Conservation (phyloP, 116 monocot genomes). For the Zostera marina region DNA sequence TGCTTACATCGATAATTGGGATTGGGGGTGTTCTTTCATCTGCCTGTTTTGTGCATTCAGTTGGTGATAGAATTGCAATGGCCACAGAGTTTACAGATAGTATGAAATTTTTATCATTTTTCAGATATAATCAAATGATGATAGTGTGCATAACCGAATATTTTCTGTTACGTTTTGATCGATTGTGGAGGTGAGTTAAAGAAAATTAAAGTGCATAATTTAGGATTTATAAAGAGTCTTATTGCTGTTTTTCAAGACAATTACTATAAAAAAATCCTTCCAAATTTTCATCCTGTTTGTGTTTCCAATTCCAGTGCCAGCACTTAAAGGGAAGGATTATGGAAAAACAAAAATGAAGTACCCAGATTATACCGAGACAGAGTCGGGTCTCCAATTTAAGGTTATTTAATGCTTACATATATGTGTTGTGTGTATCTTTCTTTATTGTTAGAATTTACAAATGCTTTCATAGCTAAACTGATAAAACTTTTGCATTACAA, state of each 20-base stretch:
- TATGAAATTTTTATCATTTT: slow-evolving; percentile 9
- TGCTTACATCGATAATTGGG: slow-evolving; percentile 32
- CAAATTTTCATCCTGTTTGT: background rate
- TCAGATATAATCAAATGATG: background rate
- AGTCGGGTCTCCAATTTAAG: slow-evolving; percentile 97
- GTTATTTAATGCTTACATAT: slow-evolving; percentile 23
- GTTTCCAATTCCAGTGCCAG: slow-evolving; percentile 52
- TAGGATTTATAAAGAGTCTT: slow-evolving; percentile 2
- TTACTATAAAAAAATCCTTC: background rate
- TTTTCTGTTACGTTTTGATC: background rate
- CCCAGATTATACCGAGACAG: slow-evolving; percentile 80
- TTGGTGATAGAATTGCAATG: slow-evolving; percentile 14
- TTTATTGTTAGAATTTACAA: too few relatives aligned
- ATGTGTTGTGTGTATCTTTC: background rate
- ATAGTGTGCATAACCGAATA: too few relatives aligned
- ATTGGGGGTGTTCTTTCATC: slow-evolving; percentile 1
- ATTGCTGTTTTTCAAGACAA: background rate
- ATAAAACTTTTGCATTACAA: background rate
- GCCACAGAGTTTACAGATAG: slow-evolving; percentile 69
- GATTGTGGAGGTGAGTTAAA: background rate
- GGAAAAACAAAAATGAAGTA: slow-evolving; percentile 93
- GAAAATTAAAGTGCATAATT: background rate
- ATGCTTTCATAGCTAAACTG: too few relatives aligned
- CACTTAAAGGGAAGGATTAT: slow-evolving; percentile 92
- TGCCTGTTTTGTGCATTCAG: slow-evolving; percentile 15